Evolutionary conservation across 345 rosid genomes (phyloP), one percentile per base, ranked within the genome.

Genomic region (Aegle marmelos): DNA sequence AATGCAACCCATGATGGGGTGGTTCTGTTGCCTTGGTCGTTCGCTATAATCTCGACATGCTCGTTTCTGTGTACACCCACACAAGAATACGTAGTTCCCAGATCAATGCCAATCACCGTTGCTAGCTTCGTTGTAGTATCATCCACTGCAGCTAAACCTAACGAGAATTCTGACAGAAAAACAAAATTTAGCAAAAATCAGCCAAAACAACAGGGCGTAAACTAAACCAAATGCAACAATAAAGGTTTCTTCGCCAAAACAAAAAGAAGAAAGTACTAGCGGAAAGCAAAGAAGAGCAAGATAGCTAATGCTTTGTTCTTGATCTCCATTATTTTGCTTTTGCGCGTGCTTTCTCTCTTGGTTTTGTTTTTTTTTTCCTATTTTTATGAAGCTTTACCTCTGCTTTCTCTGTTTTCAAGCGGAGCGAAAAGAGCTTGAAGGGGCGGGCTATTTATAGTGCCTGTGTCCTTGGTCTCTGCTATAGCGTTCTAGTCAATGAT

Each of bases 1-100:
- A 89, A 91, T 1, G 94, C 92, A 50, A 90, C 94, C 92, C 92
- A 87, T 0, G 94, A 89, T 45, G 94, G 92, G 60, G 91, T 90
- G 68, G 87, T 88, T 74, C 94, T 83, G 82, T 89, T 89, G 2
- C 90, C 92, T 66, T 89, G 90, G 82, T 90, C 89, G 78, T 90
- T 90, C 64, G 94, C 92, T 80, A 89, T 82, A 37, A 90, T 87
- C 79, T 90, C 93, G 24, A 86, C 83, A 27, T 78, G 83, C 14
- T 86, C 86, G 56, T 87, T 83, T 69, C 79, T 82, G 74, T 80
- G 82, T 11, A 88, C 87, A 31, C 85, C 93, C 60, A 90, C 90
- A 58, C 90, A 88, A 11, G 93, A 88, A 64, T 88, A 88, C 10
- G 90, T 88, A 0, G 90, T 88, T 64, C 89, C 93, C 19, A 86